phyloP scores from a whole-genome alignment of 2,329 filamentous ascomycete species.

The Diaporthe vaccinii region DNA sequence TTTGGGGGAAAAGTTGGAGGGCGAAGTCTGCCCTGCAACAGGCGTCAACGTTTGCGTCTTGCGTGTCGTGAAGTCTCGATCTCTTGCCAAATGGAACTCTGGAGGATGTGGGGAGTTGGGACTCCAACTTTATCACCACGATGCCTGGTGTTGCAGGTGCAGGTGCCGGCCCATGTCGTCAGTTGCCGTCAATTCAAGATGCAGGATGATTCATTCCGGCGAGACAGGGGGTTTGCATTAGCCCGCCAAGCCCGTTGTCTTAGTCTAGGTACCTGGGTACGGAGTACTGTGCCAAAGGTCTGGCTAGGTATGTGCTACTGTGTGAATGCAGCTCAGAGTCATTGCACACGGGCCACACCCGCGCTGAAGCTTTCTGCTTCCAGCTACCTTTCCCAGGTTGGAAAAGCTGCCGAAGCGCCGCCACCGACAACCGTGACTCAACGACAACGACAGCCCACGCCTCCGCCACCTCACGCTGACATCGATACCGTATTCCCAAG shows the following conservation, averaged over 20 bases:
- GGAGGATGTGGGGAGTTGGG: no score
- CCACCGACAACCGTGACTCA: not conserved
- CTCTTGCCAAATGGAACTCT: not conserved
- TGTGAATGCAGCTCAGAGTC: not conserved
- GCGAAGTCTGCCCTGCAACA: not conserved
- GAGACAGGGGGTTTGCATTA: constrained; percentile 6
- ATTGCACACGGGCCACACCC: constrained; percentile 1
- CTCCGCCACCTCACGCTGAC: not conserved
- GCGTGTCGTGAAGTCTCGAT: not conserved
- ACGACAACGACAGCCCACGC: not conserved
- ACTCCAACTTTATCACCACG: not conserved
- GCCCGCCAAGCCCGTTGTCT: not conserved
- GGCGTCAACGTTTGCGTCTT: not conserved
- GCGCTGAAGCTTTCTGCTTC: constrained; percentile 3
- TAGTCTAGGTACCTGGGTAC: not conserved
- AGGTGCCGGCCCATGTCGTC: not conserved
- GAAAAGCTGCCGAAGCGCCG: not conserved
- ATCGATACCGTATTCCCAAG: not conserved
- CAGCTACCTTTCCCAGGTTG: not conserved
- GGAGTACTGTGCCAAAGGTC: not conserved
- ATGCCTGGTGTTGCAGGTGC: not conserved
- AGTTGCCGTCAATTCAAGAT: constrained; percentile 27
- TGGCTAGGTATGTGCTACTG: not conserved
- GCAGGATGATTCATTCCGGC: constrained; percentile 34
- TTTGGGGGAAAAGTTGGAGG: not conserved